Evolutionary conservation across 495 filamentous ascomycete species (phyloP).

Genomic region (Chaetomium tenue): DNA sequence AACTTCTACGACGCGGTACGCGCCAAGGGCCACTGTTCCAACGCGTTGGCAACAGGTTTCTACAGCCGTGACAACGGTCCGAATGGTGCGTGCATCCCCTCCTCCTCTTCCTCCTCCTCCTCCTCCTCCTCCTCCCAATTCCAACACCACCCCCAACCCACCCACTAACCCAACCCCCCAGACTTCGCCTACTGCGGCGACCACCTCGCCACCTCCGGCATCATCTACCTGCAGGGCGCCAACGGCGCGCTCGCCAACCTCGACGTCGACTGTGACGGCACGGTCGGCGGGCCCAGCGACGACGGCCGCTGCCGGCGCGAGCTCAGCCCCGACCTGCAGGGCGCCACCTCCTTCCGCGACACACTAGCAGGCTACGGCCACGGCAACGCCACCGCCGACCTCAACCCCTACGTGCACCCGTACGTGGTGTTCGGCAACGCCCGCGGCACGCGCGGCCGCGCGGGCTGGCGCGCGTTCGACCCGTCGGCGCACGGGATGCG

Average conservation of each 20-base stretch:
- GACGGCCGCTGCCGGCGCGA: slow-evolving; percentile 48
- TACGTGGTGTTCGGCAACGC: slow-evolving; percentile 68
- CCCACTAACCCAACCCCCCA: neutral
- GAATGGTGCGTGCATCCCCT: slow-evolving; percentile 13
- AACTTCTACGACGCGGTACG: slow-evolving; percentile 36
- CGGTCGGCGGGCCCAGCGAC: slow-evolving; percentile 37
- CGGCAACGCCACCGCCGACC: slow-evolving; percentile 50
- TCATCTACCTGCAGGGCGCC: slow-evolving; percentile 41
- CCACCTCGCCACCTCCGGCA: slow-evolving; percentile 28
- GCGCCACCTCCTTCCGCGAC: slow-evolving; percentile 55
- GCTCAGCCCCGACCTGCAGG: slow-evolving; percentile 51
- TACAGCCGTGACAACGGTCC: slow-evolving; percentile 33
- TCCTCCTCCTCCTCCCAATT: neutral
- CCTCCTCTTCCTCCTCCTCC: no score
- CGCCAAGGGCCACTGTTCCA: slow-evolving; percentile 30
- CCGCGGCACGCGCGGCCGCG: slow-evolving; percentile 24
- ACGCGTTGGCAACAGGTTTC: slow-evolving; percentile 32
- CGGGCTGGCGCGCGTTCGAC: slow-evolving; percentile 46
- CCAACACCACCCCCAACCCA: no score
- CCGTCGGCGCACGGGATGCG: slow-evolving; percentile 53
- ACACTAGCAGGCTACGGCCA: slow-evolving; percentile 37
- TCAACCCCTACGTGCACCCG: slow-evolving; percentile 61
- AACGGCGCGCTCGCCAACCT: slow-evolving; percentile 48
- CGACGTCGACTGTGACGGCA: slow-evolving; percentile 69
- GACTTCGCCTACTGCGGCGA: slow-evolving; percentile 43